Evolutionary conservation across 345 rosid genomes (phyloP).

Genomic region (Microcos paniculata): DNA sequence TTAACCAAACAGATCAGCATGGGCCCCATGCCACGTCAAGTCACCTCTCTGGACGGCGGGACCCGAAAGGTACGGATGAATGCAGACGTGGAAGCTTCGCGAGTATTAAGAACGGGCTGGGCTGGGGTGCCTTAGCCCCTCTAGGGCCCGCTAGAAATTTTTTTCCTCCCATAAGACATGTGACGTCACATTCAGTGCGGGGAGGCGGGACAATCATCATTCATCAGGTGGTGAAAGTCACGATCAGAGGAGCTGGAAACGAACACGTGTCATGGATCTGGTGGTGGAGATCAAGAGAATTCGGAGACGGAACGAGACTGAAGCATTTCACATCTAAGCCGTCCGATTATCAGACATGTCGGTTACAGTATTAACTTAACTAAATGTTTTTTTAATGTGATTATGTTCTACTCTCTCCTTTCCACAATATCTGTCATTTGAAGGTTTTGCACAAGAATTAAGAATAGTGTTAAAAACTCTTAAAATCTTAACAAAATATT

Average conservation of each 20-base stretch:
- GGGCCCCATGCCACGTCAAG: constrained; percentile 13
- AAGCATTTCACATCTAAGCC: constrained; percentile 2
- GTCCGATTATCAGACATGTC: constrained; percentile 15
- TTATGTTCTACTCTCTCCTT: no score
- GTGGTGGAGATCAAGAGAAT: constrained; percentile 14
- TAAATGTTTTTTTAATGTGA: no score
- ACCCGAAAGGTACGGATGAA: neutral
- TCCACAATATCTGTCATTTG: no score
- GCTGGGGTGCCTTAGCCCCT: no score
- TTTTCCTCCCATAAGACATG: neutral
- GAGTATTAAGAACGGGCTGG: constrained; percentile 12
- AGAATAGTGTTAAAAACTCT: no score
- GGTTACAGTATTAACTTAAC: neutral
- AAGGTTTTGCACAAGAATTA: no score
- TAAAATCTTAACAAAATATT: no score
- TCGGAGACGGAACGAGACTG: neutral
- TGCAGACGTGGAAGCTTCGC: constrained; percentile 25
- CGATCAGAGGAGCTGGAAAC: neutral
- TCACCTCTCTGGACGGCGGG: neutral
- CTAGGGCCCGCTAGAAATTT: neutral
- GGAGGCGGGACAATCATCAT: constrained; percentile 13
- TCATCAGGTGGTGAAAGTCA: neutral
- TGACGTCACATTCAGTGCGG: neutral
- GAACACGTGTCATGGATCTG: constrained; percentile 26
- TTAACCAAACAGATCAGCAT: constrained; percentile 2